Conservation (phyloP, 164 flowering plant genomes). For the Chloranthus sessilifolius region DNA sequence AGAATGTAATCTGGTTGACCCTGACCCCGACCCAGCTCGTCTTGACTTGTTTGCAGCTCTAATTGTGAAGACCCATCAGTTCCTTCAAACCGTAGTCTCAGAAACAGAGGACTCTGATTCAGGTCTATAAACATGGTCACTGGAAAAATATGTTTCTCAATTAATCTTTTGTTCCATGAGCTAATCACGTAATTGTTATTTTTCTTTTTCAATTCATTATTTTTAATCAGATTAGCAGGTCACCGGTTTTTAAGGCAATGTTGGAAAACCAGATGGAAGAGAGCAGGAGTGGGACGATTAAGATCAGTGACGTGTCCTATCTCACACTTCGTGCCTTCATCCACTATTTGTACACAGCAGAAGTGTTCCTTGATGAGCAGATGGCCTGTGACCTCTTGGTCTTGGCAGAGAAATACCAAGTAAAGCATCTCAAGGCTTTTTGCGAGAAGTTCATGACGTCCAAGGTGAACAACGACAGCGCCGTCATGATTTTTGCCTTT, state of each 20-base stretch:
- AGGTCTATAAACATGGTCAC: too few relatives aligned
- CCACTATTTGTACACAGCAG: constrained; percentile 76
- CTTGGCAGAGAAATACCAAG: constrained; percentile 83
- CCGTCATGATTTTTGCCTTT: constrained; percentile 58
- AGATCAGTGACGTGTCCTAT: constrained; percentile 63
- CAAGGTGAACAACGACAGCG: constrained; percentile 61
- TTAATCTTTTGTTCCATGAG: too few relatives aligned
- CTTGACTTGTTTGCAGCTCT: too few relatives aligned
- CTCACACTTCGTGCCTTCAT: constrained; percentile 70
- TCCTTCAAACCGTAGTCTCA: too few relatives aligned
- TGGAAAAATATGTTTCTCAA: too few relatives aligned
- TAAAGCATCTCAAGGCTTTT: constrained; percentile 66
- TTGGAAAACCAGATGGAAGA: constrained; percentile 89
- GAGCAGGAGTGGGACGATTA: constrained; percentile 73
- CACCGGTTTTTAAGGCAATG: constrained; percentile 93
- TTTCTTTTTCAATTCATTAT: neutral
- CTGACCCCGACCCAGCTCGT: too few relatives aligned
- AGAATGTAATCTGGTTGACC: too few relatives aligned
- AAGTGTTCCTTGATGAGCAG: constrained; percentile 65
- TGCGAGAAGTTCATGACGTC: constrained; percentile 77
- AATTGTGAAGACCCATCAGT: too few relatives aligned
- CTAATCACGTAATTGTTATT: too few relatives aligned
- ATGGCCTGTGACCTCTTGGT: constrained; percentile 71
- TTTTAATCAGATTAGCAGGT: constrained; percentile 53
- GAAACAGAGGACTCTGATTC: too few relatives aligned